These are phyloP conservation scores for Diaporthe sp. DNA, from an alignment of 2,329 filamentous ascomycete species.

Conservation along the genomic window DNA sequence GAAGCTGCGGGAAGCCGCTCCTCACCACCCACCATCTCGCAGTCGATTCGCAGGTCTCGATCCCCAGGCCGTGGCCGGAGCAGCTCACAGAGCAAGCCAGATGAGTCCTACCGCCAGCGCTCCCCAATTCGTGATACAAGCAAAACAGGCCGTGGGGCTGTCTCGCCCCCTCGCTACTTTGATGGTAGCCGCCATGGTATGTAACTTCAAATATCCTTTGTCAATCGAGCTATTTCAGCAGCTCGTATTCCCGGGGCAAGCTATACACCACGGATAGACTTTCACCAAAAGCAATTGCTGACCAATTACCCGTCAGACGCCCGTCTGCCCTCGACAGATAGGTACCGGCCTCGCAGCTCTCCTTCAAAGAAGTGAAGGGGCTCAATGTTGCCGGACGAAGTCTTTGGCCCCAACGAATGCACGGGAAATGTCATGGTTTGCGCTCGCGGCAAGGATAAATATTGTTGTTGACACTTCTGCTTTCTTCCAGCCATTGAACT, in stretches of 20 bases:
- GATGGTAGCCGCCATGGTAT: conserved; percentile 23
- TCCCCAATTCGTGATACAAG: conserved; percentile 10
- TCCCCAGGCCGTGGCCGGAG: conserved; percentile 5
- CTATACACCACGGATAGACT: background rate
- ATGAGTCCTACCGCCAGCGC: conserved; percentile 9
- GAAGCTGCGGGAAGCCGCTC: background rate
- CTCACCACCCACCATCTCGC: background rate
- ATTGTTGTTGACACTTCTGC: background rate
- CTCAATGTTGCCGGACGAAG: no score
- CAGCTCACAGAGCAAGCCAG: conserved; percentile 12
- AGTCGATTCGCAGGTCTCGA: conserved; percentile 19
- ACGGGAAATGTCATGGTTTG: background rate
- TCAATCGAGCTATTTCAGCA: background rate
- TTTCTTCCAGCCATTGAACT: background rate
- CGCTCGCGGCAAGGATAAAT: no score
- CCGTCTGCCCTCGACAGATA: conserved; percentile 26
- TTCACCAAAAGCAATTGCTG: background rate
- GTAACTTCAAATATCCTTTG: background rate
- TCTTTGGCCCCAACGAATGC: background rate
- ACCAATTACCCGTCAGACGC: background rate
- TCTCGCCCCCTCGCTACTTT: conserved; percentile 20
- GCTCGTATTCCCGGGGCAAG: background rate
- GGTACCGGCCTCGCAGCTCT: conserved; percentile 25
- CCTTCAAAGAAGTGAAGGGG: background rate
- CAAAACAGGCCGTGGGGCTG: background rate